A percentile compares a stretch with the other conserved stretches of the same genome.
Conservation (phyloP, 345 rosid species). For the Aquilaria sinensis region DNA sequence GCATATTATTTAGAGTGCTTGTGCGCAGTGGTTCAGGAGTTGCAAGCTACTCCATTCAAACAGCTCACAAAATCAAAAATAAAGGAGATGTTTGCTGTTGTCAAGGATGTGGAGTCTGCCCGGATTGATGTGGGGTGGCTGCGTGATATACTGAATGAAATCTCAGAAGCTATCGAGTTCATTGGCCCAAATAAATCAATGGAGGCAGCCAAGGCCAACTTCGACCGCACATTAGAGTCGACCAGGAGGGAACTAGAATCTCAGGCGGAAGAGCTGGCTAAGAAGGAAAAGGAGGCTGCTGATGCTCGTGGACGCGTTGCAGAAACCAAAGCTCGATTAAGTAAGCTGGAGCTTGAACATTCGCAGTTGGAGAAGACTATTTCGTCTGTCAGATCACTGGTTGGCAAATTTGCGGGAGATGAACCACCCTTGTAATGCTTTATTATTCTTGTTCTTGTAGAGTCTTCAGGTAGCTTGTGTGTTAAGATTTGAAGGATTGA, state of each 20-base stretch:
- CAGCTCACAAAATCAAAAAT: constrained; percentile 60
- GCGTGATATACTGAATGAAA: constrained; percentile 40
- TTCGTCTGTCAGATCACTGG: constrained; percentile 21
- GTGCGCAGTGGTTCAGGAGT: constrained; percentile 65
- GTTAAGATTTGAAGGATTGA: no score
- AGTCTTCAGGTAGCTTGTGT: no score
- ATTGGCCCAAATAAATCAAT: constrained; percentile 29
- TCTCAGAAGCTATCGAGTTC: constrained; percentile 48
- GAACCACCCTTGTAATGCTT: constrained; percentile 44
- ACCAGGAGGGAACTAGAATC: constrained; percentile 41
- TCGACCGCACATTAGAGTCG: constrained; percentile 31
- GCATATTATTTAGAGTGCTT: constrained; percentile 67
- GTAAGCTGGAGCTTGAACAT: constrained; percentile 41
- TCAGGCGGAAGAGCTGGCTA: constrained; percentile 32
- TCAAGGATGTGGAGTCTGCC: constrained; percentile 73
- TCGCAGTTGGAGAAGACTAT: constrained; percentile 30
- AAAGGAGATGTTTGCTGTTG: constrained; percentile 61
- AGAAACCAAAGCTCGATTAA: constrained; percentile 29
- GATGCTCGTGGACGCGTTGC: constrained; percentile 26
- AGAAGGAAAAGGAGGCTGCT: constrained; percentile 40
- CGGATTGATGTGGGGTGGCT: constrained; percentile 65
- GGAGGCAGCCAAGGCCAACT: constrained; percentile 35
- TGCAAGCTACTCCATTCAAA: constrained; percentile 44
- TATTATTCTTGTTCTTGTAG: no score
- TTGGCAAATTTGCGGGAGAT: constrained; percentile 48